These are phyloP conservation scores for Dactylellina haptotyla DNA, from an alignment of 2,329 filamentous ascomycete genomes.

Conservation along the genomic window DNA sequence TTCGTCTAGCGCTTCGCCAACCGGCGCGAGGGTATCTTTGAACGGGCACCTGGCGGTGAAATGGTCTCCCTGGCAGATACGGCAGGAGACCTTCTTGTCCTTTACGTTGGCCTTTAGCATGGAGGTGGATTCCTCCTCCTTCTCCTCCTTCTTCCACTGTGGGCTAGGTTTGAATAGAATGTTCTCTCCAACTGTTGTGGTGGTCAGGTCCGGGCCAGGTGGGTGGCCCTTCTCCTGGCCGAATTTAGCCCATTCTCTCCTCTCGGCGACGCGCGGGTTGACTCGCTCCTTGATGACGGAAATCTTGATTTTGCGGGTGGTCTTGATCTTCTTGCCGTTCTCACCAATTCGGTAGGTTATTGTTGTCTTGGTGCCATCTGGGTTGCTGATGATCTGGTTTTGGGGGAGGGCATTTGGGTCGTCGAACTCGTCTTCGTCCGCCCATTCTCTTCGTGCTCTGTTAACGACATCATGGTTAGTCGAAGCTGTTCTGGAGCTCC, in stretches of 20 bases:
- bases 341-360: conserved; percentile 92
- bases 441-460: conserved; percentile 74
- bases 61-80: conserved; percentile 98
- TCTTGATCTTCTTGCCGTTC: conserved; percentile 94
- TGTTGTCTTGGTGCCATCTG: conserved; percentile 97
- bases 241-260: conserved; percentile 93
- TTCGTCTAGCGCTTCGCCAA: conserved; percentile 62
- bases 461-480: conserved; percentile 11
- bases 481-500: conserved; percentile 31
- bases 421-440: conserved; percentile 87
- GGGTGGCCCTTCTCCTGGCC: conserved; percentile 86
- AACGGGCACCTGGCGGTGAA: conserved; percentile 99
- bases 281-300: conserved; percentile 91
- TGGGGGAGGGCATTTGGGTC: conserved; percentile 85
- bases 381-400: conserved; percentile 91
- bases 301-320: conserved; percentile 92
- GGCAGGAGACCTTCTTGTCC: conserved; percentile 99
- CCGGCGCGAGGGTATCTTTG: conserved; percentile 82
- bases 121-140: conserved; percentile 78
- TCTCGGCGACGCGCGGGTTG: conserved; percentile 95
- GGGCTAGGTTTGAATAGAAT: conserved; percentile 93
- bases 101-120: conserved; percentile 84
- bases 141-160: conserved; percentile 92
- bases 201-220: conserved; percentile 83
- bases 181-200: conserved; percentile 94